Percentiles rank a stretch among this genome's conserved stretches.
These are phyloP conservation scores for Arthroderma uncinatum DNA, from an alignment of 2,329 filamentous ascomycete species.

Conservation along the genomic window DNA sequence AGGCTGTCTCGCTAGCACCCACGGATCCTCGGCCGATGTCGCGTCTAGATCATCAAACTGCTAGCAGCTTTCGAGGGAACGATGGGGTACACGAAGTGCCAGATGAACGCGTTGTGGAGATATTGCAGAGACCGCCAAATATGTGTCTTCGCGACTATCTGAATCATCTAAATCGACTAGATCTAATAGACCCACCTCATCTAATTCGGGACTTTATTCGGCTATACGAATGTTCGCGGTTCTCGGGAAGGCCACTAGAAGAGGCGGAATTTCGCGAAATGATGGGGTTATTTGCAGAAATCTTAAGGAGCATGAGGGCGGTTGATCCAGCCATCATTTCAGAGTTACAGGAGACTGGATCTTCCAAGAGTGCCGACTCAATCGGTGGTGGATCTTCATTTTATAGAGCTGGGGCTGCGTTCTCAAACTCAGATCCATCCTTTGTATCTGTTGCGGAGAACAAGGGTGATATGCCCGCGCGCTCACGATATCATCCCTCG, in stretches of 20 bases:
- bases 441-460: slow-evolving; percentile 8
- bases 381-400: not conserved
- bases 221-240: slow-evolving; percentile 74
- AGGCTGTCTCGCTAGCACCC: slow-evolving; percentile 75
- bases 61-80: slow-evolving; percentile 17
- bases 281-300: slow-evolving; percentile 73
- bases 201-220: slow-evolving; percentile 52
- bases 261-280: slow-evolving; percentile 62
- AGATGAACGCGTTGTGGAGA: slow-evolving; percentile 55
- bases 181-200: slow-evolving; percentile 47
- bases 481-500: not conserved
- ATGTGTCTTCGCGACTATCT: slow-evolving; percentile 76
- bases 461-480: not conserved
- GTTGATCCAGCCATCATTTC: slow-evolving; percentile 47
- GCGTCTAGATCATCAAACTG: slow-evolving; percentile 16
- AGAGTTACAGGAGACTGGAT: slow-evolving; percentile 17
- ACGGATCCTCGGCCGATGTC: slow-evolving; percentile 35
- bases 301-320: slow-evolving; percentile 64
- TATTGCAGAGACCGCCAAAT: slow-evolving; percentile 57
- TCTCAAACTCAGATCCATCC: slow-evolving; percentile 5
- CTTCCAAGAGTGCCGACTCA: not conserved
- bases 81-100: slow-evolving; percentile 26
- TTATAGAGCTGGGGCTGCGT: not conserved
- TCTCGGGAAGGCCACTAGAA: slow-evolving; percentile 58
- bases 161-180: slow-evolving; percentile 54